Conservation (phyloP, 352 stramenopile genomes). For the Globisporangium heterothallicum region DNA sequence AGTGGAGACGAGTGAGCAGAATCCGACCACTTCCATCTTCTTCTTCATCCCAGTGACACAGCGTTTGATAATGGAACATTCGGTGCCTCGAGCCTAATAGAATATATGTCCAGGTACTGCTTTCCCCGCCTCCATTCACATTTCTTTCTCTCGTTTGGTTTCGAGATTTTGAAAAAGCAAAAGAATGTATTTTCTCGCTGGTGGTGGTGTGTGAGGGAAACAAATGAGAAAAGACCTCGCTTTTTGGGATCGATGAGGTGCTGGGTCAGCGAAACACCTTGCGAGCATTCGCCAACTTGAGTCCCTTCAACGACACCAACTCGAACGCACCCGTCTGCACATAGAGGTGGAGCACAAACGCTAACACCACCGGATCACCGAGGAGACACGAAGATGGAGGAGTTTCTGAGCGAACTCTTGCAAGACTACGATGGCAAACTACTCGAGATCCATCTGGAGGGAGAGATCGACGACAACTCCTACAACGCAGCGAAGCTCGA, state of each 20-base stretch:
- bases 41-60: no score
- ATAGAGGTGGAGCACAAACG: background rate
- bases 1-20: background rate
- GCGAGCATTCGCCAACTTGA: background rate
- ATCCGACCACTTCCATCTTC: background rate
- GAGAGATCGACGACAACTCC: slow-evolving; percentile 1
- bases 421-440: slow-evolving; percentile 20
- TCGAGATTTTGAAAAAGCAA: background rate
- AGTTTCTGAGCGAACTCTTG: slow-evolving; percentile 26
- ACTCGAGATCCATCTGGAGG: slow-evolving; percentile 29
- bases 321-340: no score
- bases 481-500: background rate
- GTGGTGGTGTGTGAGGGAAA: background rate
- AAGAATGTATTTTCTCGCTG: background rate
- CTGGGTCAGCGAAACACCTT: background rate
- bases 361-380: no score
- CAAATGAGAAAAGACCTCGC: background rate
- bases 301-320: no score
- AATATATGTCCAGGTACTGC: background rate
- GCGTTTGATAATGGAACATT: background rate
- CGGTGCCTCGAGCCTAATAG: background rate
- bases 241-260: no score
- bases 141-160: background rate
- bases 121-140: background rate
- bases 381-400: slow-evolving; percentile 16